Evolutionary conservation across 2,329 filamentous ascomycete species (phyloP), one percentile per base, ranked within the genome.

Genomic region (Calonectria crousiana): DNA sequence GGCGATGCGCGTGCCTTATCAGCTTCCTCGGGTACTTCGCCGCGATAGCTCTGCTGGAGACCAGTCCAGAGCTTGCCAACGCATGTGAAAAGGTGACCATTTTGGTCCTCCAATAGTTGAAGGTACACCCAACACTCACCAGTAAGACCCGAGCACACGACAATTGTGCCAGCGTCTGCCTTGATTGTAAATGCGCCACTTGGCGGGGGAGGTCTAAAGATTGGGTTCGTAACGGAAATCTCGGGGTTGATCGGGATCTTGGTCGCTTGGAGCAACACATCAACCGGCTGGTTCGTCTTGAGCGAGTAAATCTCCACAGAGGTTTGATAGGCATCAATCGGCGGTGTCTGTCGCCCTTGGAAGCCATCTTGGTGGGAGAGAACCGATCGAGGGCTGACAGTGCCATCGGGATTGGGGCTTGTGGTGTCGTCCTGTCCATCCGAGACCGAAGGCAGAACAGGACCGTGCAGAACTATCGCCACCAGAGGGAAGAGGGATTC

Each of bases 61-160:
- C 92, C 93, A 0, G 97, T 98, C 97, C 97, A 99, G 23, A 97
- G 87, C 85, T 99, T 99, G 26, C 93, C 96, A 70, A 97, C 88
- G 80, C 95, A 98, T 47, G 85, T 87, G 82, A 90, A 93, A 56
- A 86, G 77, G 28, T 85, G 85, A 1, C 84, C 81, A 28, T 89
- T 89, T 60, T 85, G 84, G 1, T 84, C 81, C 69, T 85, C 82
- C 13, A 85, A 78, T 11, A 87, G 82, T 75, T 92, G 90, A 11
- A 88, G 86, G 79, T 90, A 98, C 10, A 98, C 87, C 89, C 94
- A 98, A 58, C 96, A 92, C 85, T 98, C 96, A 16, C 96, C 96
- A 65, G 95, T 98, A 28, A 89, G 86, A 3, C 95, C 95, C 65
- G 95, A 98, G 69, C 94, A 92, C 38, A 98, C 87, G 4, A 93